Evolutionary conservation across 2,329 filamentous ascomycete genomes (phyloP), one percentile per base, ranked within the genome.

Genomic region (Colletotrichum sp.): DNA sequence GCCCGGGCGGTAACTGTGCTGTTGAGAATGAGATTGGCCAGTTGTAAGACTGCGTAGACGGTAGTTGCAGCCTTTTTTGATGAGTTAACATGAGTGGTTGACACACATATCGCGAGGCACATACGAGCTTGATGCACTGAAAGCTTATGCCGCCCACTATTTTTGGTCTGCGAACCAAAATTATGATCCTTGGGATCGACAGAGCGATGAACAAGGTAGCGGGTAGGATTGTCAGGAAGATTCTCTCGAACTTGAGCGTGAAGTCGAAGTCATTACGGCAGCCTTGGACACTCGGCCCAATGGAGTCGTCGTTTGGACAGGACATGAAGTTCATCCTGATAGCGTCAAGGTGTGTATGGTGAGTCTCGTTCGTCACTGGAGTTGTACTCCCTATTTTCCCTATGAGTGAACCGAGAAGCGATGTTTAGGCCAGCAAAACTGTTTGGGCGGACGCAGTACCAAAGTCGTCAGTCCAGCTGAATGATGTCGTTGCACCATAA

Each of bases 211-310:
- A 85, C 0, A 85, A 55, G 4, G 81, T 72, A 1, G 84, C 78
- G 1, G 86, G 86, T 3, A 84, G 75, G 8, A 87, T 78, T 5
- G 81, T 80, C 57, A 88, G 83, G 63, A 87, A 81, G 16, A 86
- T 78, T 67, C 84, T 81, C 78, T 88, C 85, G 60, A 88, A 88
- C n/a, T 81, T 82, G 70, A 87, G 79, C 13, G 86, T 87, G 68
- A 87, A 86, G 78, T 87, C 86, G 75, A 88, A 88, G 75, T 85
- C 82, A 70, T 79, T 82, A 7, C 85, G 83, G 64, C 85, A 88
- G 39, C 84, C 84, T 7, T 77, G 75, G 32, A 87, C 83, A 16
- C 78, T 77, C 1, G 86, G 85, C 9, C 85, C 85, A 39, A 87
- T 81, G 28, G 80, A 77, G 26, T 79, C 73, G 75, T 84, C 83